Base-by-base conservation (phyloP, 1,284 basidiomycete species). In the Moesziomyces sp. region DNA sequence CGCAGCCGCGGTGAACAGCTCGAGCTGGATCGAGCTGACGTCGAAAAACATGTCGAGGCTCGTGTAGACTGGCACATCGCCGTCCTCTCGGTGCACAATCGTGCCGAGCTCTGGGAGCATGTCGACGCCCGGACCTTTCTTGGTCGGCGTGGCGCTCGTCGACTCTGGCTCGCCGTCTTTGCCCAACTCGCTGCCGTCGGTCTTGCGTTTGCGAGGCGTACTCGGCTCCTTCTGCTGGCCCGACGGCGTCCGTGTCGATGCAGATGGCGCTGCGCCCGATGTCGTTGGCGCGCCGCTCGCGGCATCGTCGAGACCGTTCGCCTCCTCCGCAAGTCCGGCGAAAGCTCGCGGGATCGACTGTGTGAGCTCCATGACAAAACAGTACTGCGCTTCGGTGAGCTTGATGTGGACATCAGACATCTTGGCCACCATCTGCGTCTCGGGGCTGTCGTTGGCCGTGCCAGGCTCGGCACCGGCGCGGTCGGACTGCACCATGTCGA, bases 401-500 rank as follows among this genome's bases (percentile, higher is more conserved):
- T 92, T 89, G 67, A 99, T 86, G 77, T 91, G 92, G 82, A 99
- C 90, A 79, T 98, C 94, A 1, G 95, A 94, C 81, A 98, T 90
- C 69, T 89, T 89, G 52, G 94, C 86, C 5, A 87, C 82, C 59
- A 93, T 86, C 66, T 73, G 85, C 46, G 66, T 78, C 24, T 77
- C 76, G 11, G 79, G 70, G 30, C 68, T 72, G 52, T 91, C 87
- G 54, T 58, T 66, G 14, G 33, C 52, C 7, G 55, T 23, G 21
- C 46, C 53, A 9, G 54, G 46, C 33, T 28, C 42, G 14, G 53
- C 56, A 18, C 49, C 46, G 14, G 57, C 58, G 43, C 66, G 65
- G 19, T 77, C 67, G 9, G 68, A 54, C 83, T 97, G 93, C 26
- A 89, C 86, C 68, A 95, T 86, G 40, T 91, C 88, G 9, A 92